These are phyloP conservation scores for Fraxinus baroniana DNA, from an alignment of 305 asterid species.

Conservation along the genomic window DNA sequence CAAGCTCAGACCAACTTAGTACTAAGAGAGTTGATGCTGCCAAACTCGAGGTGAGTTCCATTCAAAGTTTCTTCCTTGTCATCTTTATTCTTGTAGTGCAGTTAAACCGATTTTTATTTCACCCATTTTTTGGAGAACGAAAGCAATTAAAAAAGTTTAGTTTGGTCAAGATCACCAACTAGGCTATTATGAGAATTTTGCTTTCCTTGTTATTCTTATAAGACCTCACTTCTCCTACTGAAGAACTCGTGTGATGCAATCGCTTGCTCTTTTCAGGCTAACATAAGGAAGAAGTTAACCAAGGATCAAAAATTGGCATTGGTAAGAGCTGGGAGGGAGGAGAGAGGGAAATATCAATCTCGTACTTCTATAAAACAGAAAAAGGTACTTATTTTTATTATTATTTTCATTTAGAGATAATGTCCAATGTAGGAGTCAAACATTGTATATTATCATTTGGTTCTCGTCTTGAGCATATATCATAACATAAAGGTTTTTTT, in stretches of 20 bases:
- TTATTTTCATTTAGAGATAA: neutral
- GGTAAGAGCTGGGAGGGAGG: constrained; percentile 75
- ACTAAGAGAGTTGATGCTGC: constrained; percentile 73
- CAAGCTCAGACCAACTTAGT: constrained; percentile 75
- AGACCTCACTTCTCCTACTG: neutral
- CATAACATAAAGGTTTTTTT: neutral
- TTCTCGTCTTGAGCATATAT: neutral
- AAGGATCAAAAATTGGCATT: constrained; percentile 66
- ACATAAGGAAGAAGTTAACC: constrained; percentile 63
- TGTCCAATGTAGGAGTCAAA: neutral
- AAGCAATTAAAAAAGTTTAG: neutral
- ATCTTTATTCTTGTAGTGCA: neutral
- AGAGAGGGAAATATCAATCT: constrained; percentile 69
- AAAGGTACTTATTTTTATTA: constrained; percentile 45
- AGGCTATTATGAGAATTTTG: neutral
- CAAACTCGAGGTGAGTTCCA: constrained; percentile 65
- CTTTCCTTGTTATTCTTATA: constrained; percentile 10
- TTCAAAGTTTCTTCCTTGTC: neutral
- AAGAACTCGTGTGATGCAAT: constrained; percentile 20
- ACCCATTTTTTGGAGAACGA: neutral
- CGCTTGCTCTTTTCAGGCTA: constrained; percentile 49
- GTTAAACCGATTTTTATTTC: neutral
- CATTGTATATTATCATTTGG: neutral
- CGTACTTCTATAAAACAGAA: constrained; percentile 66
- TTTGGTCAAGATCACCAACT: neutral